phyloP scores from a whole-genome alignment of 1,284 basidiomycete genomes.

The Tilletia indica region DNA sequence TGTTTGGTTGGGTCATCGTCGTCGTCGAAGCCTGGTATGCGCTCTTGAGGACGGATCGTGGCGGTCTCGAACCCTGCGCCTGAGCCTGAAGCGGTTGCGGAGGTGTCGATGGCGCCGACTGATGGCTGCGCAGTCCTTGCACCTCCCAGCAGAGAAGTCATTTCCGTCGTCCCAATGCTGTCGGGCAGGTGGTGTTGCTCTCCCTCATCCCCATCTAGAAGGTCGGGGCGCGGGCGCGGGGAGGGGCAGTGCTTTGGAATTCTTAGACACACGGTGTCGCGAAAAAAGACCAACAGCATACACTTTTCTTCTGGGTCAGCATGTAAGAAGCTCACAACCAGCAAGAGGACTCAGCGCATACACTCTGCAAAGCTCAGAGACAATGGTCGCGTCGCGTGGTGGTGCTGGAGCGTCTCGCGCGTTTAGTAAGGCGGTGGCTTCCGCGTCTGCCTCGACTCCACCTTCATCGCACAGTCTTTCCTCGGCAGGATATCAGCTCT shows the following conservation, averaged over 20 bases:
- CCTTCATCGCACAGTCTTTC: not conserved
- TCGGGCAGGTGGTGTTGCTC: not conserved
- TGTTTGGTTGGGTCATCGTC: not conserved
- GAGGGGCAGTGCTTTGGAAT: too few relatives aligned
- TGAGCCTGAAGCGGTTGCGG: not conserved
- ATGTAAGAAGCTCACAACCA: too few relatives aligned
- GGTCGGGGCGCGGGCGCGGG: too few relatives aligned
- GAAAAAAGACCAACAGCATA: too few relatives aligned
- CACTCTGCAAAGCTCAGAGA: not conserved
- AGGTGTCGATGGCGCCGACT: not conserved
- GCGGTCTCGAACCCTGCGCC: not conserved
- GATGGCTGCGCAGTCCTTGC: not conserved
- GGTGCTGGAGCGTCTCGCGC: not conserved
- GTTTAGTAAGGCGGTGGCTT: not conserved
- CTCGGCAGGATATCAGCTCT: not conserved
- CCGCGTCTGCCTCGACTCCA: not conserved
- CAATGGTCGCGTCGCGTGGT: not conserved
- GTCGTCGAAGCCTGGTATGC: constrained; percentile 14
- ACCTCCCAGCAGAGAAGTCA: not conserved
- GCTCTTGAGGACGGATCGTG: constrained; percentile 12
- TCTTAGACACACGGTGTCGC: too few relatives aligned
- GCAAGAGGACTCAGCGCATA: too few relatives aligned
- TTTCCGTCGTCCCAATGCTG: not conserved
- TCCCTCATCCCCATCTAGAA: too few relatives aligned
- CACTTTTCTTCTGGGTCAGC: too few relatives aligned